Evolutionary conservation across 495 filamentous ascomycete species (phyloP).

Genomic region (Aspergillus indologenus): DNA sequence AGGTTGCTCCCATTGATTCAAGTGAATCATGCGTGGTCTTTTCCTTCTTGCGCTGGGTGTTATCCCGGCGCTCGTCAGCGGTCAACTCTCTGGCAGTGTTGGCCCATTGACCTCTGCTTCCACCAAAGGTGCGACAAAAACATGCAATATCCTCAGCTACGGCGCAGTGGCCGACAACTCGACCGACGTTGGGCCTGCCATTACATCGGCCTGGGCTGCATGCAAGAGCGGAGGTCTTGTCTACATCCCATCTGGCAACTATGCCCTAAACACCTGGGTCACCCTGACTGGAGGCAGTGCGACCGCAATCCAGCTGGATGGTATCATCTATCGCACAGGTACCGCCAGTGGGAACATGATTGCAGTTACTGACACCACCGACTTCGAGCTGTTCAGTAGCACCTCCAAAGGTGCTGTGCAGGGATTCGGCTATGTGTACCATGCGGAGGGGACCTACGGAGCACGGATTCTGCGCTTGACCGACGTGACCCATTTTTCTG

Average conservation of each 20-base stretch:
- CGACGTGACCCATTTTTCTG: conserved; percentile 42
- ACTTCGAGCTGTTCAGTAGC: conserved; percentile 51
- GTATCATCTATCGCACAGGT: conserved; percentile 46
- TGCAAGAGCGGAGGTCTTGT: conserved; percentile 39
- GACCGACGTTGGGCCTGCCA: conserved; percentile 46
- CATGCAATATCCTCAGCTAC: conserved; percentile 51
- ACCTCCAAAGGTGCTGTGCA: conserved; percentile 50
- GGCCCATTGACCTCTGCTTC: conserved; percentile 40
- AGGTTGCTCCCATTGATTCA: neutral
- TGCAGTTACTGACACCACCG: conserved; percentile 41
- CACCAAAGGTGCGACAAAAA: conserved; percentile 30
- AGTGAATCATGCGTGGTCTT: neutral
- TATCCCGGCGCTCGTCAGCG: conserved; percentile 3
- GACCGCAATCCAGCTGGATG: conserved; percentile 48
- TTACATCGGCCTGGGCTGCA: conserved; percentile 45
- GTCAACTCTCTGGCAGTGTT: conserved; percentile 39
- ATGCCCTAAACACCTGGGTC: conserved; percentile 35
- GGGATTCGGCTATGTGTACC: conserved; percentile 48
- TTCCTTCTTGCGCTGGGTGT: neutral
- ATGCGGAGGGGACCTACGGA: conserved; percentile 22
- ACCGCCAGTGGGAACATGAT: conserved; percentile 51
- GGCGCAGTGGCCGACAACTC: conserved; percentile 45
- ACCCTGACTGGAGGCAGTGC: conserved; percentile 36
- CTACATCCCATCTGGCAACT: conserved; percentile 36
- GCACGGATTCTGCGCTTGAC: conserved; percentile 40